Base-by-base conservation (phyloP, 768 basidiomycete species). In the Suillus subaureus region DNA sequence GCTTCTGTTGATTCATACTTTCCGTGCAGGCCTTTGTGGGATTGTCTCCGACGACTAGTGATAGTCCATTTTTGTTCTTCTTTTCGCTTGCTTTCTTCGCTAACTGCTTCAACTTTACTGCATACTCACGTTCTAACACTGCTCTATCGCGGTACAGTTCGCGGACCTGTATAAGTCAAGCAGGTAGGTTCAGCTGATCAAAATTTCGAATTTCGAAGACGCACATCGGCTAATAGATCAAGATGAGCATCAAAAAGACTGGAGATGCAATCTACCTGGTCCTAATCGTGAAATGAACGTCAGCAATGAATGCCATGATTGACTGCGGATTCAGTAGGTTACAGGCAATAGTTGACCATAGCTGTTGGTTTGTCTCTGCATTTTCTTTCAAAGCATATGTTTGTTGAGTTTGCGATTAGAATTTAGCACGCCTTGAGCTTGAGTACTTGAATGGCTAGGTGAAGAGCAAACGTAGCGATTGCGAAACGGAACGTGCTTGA, bases 71-170 rank as follows among this genome's bases (percentile, higher is more conserved):
- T 76, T 85, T 91, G 54, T 76, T 78, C 75, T 90, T 91, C 83
- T 87, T 91, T 52, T 94, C 93, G 12, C 80, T 77, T 1, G 88
- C 87, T 72, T 88, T 93, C 75, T 84, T 88, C 9, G 83, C 82
- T 39, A 95, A 75, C 18, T 80, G 75, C 71, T 89, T 88, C 12
- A 95, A 80, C 73, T 91, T 93, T 31, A 77, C 73, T 0, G 92
- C 90, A 73, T 93, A 94, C 73, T 95, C 93, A 61, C 89, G 86
- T 75, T 95, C 93, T 13, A 94, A 79, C 8, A 80, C 83, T 12
- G 80, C 87, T 54, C 89, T 84, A 61, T 89, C 89, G 51, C 81
- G 80, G 72, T 92, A 89, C 60, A 94, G 70, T 54, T 94, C 92
- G 64, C 90, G 86, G 62, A 91, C 84, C 93, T 94, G 67, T 51